These are phyloP conservation scores for Aspergillus hortae DNA, from an alignment of 2,329 filamentous ascomycete genomes.

Conservation along the genomic window DNA sequence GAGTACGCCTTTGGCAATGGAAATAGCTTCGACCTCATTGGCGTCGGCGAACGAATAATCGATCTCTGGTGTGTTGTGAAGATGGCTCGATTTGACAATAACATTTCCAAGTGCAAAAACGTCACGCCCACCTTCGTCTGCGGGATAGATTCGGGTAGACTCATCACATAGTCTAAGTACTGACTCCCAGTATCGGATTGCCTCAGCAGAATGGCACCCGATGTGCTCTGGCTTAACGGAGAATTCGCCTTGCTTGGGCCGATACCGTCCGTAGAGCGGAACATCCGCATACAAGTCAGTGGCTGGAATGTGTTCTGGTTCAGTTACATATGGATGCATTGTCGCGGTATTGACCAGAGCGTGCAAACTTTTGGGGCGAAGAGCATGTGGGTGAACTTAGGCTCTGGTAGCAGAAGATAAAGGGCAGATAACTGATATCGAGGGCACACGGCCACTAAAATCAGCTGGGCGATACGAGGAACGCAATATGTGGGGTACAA, in stretches of 20 bases:
- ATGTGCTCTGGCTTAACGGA: slow-evolving; percentile 45
- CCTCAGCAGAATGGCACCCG: slow-evolving; percentile 46
- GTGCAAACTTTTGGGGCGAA: neutral
- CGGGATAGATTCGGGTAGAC: slow-evolving; percentile 29
- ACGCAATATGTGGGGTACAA: too few species aligned
- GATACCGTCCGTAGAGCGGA: slow-evolving; percentile 32
- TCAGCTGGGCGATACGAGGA: too few species aligned
- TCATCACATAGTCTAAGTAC: slow-evolving; percentile 30
- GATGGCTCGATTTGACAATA: slow-evolving; percentile 40
- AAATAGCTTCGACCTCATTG: slow-evolving; percentile 38
- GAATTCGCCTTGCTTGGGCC: slow-evolving; percentile 27
- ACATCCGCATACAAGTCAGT: slow-evolving; percentile 28
- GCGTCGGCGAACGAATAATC: slow-evolving; percentile 42
- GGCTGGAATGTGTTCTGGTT: slow-evolving; percentile 30
- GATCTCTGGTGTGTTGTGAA: slow-evolving; percentile 20
- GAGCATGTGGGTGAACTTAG: neutral
- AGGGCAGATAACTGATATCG: too few species aligned
- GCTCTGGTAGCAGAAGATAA: too few species aligned
- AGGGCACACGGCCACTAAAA: too few species aligned
- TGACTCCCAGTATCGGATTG: slow-evolving; percentile 62
- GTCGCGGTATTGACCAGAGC: neutral
- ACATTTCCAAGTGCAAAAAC: slow-evolving; percentile 43
- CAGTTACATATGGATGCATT: slow-evolving; percentile 12
- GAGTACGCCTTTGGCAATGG: slow-evolving; percentile 27
- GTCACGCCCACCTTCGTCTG: slow-evolving; percentile 35